Evolutionary conservation across 2,329 filamentous ascomycete genomes (phyloP), one percentile per base, ranked within the genome.

Genomic region (Malbranchea zuffiana): DNA sequence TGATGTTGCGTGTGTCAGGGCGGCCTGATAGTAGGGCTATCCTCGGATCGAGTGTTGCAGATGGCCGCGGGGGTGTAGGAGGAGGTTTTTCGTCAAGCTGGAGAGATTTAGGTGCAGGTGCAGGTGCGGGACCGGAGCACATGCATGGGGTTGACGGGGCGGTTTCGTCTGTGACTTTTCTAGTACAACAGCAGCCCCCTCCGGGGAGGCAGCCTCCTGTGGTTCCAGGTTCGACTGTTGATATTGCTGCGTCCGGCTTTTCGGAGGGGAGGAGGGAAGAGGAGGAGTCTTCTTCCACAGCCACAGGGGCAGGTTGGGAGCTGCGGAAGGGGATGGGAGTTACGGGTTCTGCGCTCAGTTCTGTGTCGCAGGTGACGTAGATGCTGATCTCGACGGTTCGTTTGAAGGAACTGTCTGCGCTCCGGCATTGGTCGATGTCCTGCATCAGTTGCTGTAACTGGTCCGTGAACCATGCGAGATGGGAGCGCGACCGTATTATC

Each of bases 401-500:
- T 15, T 61, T 50, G 13, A 53, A 50, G 7, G 55, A 49, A 1
- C 43, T 50, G 32, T 44, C 50, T 26, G 37, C 51, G 34, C 27
- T 54, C 45, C 40, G 61, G 51, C 40, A 56, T 13, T 42, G 44
- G 16, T 63, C 49, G 23, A 68, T 60, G 29, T 72, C 65, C 2
- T 54, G 46, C 10, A 63, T 47, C 2, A 68, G 59, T 6, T 59
- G 50, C 1, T 64, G 60, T 1, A 78, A 56, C 45, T 75, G 66
- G 3, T 55, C 47, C 1, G 62, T 55, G 41, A 77, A 73, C 67
- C 72, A 76, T 10, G 53, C 58, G 2, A 74, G 50, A 31, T 73
- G 67, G 1, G 60, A 59, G 3, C 60, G 61, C n/a, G 66, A 65
- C 48, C 72, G 75, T 37, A 77, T 63, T 4, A 75, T 67, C 74